Conservation (phyloP, 306 rosid species). For the Inga laurina region DNA sequence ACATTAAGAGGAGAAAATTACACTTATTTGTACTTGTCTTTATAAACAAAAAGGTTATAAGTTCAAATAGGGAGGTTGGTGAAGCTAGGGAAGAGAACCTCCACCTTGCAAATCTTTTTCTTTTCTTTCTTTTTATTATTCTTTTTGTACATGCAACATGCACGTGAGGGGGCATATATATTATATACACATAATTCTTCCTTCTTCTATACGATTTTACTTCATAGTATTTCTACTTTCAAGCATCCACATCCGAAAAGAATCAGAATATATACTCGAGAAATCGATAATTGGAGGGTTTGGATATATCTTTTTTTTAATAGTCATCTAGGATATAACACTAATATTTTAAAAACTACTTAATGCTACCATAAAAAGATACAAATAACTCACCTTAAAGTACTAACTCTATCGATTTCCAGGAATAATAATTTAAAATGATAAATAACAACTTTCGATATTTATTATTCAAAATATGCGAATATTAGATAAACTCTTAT, state of each 20-base stretch:
- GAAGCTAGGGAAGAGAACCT: neutral
- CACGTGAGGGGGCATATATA: neutral
- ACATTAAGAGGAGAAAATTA: neutral
- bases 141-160: too few species aligned
- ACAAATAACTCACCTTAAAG: neutral
- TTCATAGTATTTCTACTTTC: too few species aligned
- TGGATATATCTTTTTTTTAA: too few species aligned
- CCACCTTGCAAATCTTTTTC: neutral
- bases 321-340: too few species aligned
- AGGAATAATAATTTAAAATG: neutral
- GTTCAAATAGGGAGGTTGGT: neutral
- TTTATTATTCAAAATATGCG: neutral
- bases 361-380: neutral
- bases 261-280: too few species aligned
- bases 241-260: too few species aligned
- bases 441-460: too few species aligned
- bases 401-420: neutral
- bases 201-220: neutral
- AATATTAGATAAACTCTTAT: neutral
- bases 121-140: too few species aligned
- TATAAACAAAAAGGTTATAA: neutral
- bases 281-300: too few species aligned
- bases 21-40: neutral
- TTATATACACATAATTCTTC: neutral
- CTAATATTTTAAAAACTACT: neutral